A percentile compares a stretch with the other conserved stretches of the same genome.
These are phyloP conservation scores for Rutstroemia sydowiana DNA, from an alignment of 2,329 filamentous ascomycete species.

Conservation along the genomic window DNA sequence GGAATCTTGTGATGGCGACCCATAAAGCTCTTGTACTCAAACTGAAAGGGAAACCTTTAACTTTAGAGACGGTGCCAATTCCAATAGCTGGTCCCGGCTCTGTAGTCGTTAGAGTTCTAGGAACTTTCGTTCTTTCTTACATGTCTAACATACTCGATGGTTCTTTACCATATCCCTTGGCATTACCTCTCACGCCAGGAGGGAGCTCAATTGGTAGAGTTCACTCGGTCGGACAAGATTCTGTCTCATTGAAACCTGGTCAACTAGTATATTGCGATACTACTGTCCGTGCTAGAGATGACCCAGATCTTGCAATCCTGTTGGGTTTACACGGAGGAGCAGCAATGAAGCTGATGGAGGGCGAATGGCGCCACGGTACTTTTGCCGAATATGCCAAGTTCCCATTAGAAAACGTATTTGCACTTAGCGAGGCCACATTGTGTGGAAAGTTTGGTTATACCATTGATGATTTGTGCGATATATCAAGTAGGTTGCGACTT, in stretches of 20 bases:
- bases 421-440: constrained; percentile 29
- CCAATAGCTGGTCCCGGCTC: constrained; percentile 29
- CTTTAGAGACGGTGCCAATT: constrained; percentile 27
- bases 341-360: constrained; percentile 25
- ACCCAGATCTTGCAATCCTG: constrained; percentile 27
- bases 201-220: constrained; percentile 30
- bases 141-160: constrained; percentile 32
- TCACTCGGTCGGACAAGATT: constrained; percentile 30
- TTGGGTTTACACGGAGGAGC: constrained; percentile 29
- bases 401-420: constrained; percentile 33
- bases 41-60: constrained; percentile 8
- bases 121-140: constrained; percentile 32
- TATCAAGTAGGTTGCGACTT: not conserved
- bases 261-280: constrained; percentile 33
- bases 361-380: constrained; percentile 30
- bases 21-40: constrained; percentile 3
- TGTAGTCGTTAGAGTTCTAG: constrained; percentile 34
- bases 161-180: constrained; percentile 22
- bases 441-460: constrained; percentile 16
- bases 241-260: constrained; percentile 27
- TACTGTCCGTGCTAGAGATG: constrained; percentile 31
- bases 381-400: constrained; percentile 31
- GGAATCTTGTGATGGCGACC: not conserved
- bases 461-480: constrained; percentile 9
- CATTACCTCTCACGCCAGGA: constrained; percentile 29